These are phyloP conservation scores for Hura crepitans DNA, from an alignment of 441 rosid species.

Conservation along the genomic window DNA sequence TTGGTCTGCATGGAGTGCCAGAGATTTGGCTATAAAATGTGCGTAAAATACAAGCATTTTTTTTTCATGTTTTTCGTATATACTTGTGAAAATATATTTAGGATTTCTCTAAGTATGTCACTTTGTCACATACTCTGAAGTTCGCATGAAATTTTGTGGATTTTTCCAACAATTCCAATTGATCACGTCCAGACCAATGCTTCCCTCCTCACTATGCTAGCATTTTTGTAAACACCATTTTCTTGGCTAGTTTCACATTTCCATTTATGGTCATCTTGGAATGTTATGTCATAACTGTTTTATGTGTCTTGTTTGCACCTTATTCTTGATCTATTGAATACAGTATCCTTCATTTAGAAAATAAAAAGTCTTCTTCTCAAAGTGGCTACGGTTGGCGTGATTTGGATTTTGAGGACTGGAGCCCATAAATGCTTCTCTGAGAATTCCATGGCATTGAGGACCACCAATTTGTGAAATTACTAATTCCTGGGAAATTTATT, in stretches of 20 bases:
- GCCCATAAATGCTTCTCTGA: background rate
- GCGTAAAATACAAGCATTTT: constrained; percentile 82
- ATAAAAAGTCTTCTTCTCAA: background rate
- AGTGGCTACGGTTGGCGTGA: background rate
- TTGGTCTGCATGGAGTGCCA: constrained; percentile 99
- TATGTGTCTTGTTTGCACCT: background rate
- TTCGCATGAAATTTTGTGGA: background rate
- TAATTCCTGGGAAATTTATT: background rate
- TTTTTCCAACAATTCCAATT: background rate
- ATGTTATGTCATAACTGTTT: background rate
- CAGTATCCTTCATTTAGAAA: background rate
- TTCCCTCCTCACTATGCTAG: background rate
- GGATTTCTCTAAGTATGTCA: background rate
- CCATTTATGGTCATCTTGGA: no score
- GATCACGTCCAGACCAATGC: background rate
- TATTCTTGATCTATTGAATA: background rate
- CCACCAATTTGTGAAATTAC: background rate
- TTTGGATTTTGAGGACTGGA: background rate
- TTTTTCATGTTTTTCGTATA: no score
- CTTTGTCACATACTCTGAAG: background rate
- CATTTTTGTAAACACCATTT: no score
- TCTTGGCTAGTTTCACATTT: constrained; percentile 5
- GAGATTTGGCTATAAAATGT: constrained; percentile 73
- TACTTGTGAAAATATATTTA: background rate
- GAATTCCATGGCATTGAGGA: background rate